phyloP scores from a whole-genome alignment of 23 red algal species.

The Gracilaria vermiculophylla region DNA sequence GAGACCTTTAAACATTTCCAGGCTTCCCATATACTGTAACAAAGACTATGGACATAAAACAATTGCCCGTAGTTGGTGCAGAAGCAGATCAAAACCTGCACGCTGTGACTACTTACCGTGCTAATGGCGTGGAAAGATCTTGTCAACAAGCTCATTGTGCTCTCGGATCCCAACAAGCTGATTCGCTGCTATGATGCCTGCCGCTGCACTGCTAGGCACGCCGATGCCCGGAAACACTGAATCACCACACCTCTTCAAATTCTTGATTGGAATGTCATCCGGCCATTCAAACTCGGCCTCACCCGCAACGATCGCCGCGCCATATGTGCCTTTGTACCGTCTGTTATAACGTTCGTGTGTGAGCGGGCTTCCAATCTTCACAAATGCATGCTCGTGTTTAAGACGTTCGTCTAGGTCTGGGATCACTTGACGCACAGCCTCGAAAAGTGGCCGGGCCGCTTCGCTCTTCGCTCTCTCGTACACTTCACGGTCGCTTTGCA shows the following conservation, averaged over 20 bases:
- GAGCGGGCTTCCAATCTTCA: conserved; percentile 75
- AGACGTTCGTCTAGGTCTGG: conserved; percentile 69
- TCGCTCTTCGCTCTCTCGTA: conserved; percentile 69
- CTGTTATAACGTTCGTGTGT: conserved; percentile 76
- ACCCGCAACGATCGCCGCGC: conserved; percentile 67
- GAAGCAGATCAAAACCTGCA: no score
- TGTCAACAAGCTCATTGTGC: conserved; percentile 43
- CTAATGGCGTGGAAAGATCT: conserved; percentile 27
- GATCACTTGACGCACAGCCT: conserved; percentile 68
- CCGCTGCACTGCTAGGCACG: conserved; percentile 57
- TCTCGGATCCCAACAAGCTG: conserved; percentile 46
- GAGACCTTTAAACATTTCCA: no score
- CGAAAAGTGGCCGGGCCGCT: conserved; percentile 55
- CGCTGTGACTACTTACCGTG: no score
- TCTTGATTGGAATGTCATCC: conserved; percentile 43
- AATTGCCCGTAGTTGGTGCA: no score
- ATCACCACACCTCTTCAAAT: conserved; percentile 74
- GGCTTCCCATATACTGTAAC: no score
- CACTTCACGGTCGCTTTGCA: conserved; percentile 14
- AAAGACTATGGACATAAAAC: no score
- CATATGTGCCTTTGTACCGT: conserved; percentile 74
- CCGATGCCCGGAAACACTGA: conserved; percentile 85
- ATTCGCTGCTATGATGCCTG: conserved; percentile 65
- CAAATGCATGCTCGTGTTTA: conserved; percentile 31
- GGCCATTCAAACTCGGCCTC: conserved; percentile 67